Conservation (phyloP, 2,329 filamentous ascomycete species). For the Thermoascus crustaceus region DNA sequence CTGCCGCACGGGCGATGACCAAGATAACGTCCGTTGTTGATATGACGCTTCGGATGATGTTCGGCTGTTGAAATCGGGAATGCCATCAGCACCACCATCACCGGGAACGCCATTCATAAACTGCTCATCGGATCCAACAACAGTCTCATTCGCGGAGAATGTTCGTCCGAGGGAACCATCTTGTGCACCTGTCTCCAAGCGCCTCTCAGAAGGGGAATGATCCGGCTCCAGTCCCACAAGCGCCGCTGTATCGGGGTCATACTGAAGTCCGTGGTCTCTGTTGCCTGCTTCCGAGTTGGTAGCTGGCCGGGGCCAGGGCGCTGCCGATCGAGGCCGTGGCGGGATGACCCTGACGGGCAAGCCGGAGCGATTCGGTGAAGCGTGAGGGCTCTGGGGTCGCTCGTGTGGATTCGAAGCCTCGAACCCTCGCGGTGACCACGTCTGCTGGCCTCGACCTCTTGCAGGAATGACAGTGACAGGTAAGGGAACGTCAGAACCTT, state of each 20-base stretch:
- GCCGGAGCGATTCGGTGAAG: constrained; percentile 5
- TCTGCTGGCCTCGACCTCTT: constrained; percentile 45
- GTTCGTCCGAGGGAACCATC: not conserved
- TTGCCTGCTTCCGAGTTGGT: constrained; percentile 16
- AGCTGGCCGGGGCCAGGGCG: constrained; percentile 46
- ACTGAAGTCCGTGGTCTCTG: constrained; percentile 24
- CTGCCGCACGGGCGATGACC: not conserved
- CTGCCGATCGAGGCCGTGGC: constrained; percentile 46
- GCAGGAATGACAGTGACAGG: constrained; percentile 56
- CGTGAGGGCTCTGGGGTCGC: constrained; percentile 7
- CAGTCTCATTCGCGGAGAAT: constrained; percentile 1
- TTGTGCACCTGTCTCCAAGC: not conserved
- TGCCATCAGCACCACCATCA: not conserved
- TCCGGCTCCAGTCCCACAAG: constrained; percentile 22
- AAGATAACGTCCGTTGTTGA: too few species aligned
- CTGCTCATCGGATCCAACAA: not conserved
- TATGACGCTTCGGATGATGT: not conserved
- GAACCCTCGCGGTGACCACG: constrained; percentile 44
- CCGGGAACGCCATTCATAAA: not conserved
- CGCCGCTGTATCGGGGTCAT: constrained; percentile 32
- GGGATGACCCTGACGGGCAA: constrained; percentile 52
- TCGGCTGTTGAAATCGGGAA: not conserved
- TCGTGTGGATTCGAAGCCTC: constrained; percentile 18
- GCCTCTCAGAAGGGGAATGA: constrained; percentile 6
- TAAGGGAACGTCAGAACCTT: constrained; percentile 35